Percentiles rank a stretch among this genome's conserved stretches.
These are phyloP conservation scores for Aspergillus sp. DNA, from an alignment of 2,329 filamentous ascomycete genomes.

Conservation along the genomic window DNA sequence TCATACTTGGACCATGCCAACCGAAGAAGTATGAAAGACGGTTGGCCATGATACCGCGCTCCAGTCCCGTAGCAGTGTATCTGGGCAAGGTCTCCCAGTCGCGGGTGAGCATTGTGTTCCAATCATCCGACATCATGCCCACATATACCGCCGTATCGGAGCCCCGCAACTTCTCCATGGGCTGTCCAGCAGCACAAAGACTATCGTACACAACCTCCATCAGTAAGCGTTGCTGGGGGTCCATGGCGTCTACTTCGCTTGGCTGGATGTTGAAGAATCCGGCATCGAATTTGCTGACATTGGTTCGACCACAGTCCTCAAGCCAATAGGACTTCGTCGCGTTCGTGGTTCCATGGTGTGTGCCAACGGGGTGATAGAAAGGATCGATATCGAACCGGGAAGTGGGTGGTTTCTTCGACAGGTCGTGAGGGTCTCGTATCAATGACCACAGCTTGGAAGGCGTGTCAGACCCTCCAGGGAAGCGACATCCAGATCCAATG, in stretches of 20 bases:
- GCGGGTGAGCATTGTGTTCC: background rate
- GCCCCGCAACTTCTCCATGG: conserved; percentile 1
- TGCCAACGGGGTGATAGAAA: too few relatives aligned
- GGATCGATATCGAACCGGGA: too few relatives aligned
- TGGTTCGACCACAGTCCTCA: too few relatives aligned
- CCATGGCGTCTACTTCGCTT: conserved; percentile 1
- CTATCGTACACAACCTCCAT: conserved; percentile 5
- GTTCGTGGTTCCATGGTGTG: too few relatives aligned
- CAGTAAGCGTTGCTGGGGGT: conserved; percentile 8
- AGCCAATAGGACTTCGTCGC: too few relatives aligned
- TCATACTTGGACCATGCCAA: conserved; percentile 34
- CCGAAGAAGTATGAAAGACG: conserved; percentile 35
- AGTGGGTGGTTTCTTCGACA: too few relatives aligned
- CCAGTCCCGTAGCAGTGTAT: background rate
- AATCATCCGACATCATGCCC: conserved; percentile 6
- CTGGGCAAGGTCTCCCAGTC: background rate
- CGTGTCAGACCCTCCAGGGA: too few relatives aligned
- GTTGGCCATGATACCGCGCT: conserved; percentile 27
- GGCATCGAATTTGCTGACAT: too few relatives aligned
- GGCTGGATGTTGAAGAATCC: conserved; percentile 3
- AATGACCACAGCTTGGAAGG: too few relatives aligned
- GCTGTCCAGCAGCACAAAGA: background rate
- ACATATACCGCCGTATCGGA: conserved; percentile 3
- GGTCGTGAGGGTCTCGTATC: too few relatives aligned
- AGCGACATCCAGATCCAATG: conserved; percentile 1